phyloP scores from a whole-genome alignment of 1,284 basidiomycete genomes.

The Cystobasidiaceae sp. region DNA sequence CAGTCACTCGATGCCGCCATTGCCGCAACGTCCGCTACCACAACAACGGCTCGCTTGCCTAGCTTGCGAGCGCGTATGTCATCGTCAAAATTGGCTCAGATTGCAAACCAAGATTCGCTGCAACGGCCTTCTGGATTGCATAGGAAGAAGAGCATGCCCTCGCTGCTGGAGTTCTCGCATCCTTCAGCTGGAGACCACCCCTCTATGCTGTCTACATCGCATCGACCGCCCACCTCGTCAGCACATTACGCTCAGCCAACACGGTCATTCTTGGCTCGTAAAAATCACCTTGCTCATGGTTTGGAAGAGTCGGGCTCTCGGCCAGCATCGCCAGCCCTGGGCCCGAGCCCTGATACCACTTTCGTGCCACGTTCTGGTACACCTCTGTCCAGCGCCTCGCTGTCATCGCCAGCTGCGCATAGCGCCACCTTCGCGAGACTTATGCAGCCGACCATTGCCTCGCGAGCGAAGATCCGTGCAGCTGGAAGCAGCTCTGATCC shows the following conservation, averaged over 20 bases:
- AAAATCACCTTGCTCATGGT: neutral
- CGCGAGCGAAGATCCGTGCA: conserved; percentile 23
- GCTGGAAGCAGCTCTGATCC: conserved; percentile 45
- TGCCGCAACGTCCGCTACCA: neutral
- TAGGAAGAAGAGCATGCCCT: too few relatives aligned
- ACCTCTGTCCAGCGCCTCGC: conserved; percentile 36
- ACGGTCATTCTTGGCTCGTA: conserved; percentile 13
- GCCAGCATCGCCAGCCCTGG: too few relatives aligned
- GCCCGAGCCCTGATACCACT: too few relatives aligned
- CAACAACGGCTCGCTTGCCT: too few relatives aligned
- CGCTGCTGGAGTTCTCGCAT: neutral
- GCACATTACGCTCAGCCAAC: conserved; percentile 26
- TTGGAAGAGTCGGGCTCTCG: neutral
- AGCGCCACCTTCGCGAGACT: conserved; percentile 1
- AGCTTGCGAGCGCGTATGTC: too few relatives aligned
- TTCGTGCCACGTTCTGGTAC: too few relatives aligned
- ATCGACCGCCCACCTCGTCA: neutral
- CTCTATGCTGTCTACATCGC: neutral
- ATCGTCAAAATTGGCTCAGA: too few relatives aligned
- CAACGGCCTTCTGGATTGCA: too few relatives aligned
- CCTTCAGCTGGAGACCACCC: neutral
- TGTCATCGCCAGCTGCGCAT: neutral
- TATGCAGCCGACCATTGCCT: conserved; percentile 25
- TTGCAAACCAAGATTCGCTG: too few relatives aligned
- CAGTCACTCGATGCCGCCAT: too few relatives aligned